Base-by-base conservation (phyloP, 2,329 filamentous ascomycete genomes). In the Rhinocladiella mackenziei region DNA sequence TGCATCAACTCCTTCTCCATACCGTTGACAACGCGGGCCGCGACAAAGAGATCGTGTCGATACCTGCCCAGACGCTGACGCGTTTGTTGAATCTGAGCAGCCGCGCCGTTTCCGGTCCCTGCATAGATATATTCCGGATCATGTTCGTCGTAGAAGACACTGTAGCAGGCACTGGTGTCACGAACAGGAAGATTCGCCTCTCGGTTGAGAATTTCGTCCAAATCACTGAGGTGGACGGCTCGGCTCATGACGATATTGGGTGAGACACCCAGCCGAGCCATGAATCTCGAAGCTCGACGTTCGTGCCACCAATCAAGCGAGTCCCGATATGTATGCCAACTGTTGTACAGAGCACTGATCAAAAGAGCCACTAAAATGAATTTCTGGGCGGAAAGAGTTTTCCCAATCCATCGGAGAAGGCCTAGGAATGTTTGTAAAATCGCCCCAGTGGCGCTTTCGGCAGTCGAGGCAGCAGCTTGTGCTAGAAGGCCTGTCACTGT, bases 31-130 rank as follows among this genome's bases (percentile, higher is more conserved):
- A 96, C 79, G 3, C 89, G 81, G 71, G 97, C 81, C 4, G 89
- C 89, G 4, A 98, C 89, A 2, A 97, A 70, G 14, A 98, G 72
- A 60, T 97, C 89, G 63, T 98, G 88, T 2, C 92, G 77, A 62
- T 96, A 92, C 2, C 79, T 73, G 1, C 86, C 91, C 0, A 98
- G 77, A 17, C 83, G 78, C 65, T 94, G 86, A 7, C 91, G 78
- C n/a, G 88, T 87, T 28, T 83, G 79, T 37, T 85, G 80, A 22
- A 97, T 74, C 14, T 86, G 56, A 1, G 59, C 51, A 3, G 60
- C 56, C 17, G 15, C 10, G 53, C 49, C 19, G 55, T 59, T 15
- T 8, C 36, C 31, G 9, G 5, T 23, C 50, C 19, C 61, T 49
- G 59, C 50, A 17, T 64, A 58, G n/a, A 59, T 43, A 43, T 61